Conservation (phyloP, 495 filamentous ascomycete genomes). For the Aspergillus carlsbadensis region DNA sequence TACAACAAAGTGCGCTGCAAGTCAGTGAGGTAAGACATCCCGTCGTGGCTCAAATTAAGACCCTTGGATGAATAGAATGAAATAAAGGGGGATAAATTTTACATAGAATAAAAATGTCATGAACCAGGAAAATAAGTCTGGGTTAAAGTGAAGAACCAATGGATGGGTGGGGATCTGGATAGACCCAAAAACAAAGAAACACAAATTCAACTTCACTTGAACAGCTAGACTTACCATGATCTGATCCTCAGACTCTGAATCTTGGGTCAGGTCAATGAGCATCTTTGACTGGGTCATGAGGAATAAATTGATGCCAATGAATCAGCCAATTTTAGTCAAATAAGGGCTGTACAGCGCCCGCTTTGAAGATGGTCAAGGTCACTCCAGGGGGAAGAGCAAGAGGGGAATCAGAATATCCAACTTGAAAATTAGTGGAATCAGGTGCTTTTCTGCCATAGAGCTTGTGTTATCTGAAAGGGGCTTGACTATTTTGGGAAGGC, state of each 20-base stretch:
- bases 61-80: no score
- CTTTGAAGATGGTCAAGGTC: no score
- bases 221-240: background rate
- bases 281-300: slow-evolving; percentile 5
- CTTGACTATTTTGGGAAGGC: background rate
- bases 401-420: background rate
- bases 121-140: background rate
- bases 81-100: no score
- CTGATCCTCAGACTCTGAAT: slow-evolving; percentile 23
- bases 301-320: background rate
- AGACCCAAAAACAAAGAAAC: background rate
- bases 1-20: no score
- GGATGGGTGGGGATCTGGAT: background rate
- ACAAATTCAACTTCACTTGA: background rate
- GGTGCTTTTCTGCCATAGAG: slow-evolving; percentile 6
- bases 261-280: slow-evolving; percentile 26
- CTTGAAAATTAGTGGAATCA: background rate
- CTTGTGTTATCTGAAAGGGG: background rate
- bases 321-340: background rate
- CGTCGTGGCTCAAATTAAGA: no score
- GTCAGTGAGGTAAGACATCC: no score
- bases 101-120: no score
- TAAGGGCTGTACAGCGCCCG: no score
- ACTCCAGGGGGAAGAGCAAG: no score
- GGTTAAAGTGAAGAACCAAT: no score